These are phyloP conservation scores for Adenanthera pavonina DNA, from an alignment of 306 rosid species.

Conservation along the genomic window DNA sequence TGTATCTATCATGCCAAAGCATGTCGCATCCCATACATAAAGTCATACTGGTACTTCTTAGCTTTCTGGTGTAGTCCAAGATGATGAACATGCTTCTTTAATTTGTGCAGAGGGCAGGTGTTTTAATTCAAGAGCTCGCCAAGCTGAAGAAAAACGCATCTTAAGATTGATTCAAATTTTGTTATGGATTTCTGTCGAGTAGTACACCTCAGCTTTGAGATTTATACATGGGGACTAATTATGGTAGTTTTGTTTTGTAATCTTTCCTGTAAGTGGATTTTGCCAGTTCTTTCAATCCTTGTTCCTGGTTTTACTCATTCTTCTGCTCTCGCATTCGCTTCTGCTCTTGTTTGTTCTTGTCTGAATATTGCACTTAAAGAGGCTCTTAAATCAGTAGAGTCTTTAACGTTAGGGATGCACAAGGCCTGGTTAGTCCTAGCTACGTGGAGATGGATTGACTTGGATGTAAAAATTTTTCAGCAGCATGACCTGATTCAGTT, in stretches of 20 bases:
- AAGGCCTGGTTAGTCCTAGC: no score
- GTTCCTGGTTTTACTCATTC: neutral
- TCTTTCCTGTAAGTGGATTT: neutral
- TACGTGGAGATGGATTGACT: no score
- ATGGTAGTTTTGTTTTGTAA: constrained; percentile 6
- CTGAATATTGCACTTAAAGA: constrained; percentile 4
- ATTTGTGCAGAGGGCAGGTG: constrained; percentile 68
- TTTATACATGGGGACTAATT: neutral
- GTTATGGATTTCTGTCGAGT: constrained; percentile 41
- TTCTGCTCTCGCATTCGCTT: neutral
- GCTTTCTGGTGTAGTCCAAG: neutral
- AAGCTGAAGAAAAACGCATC: constrained; percentile 66
- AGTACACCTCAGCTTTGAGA: constrained; percentile 29
- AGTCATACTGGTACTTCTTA: neutral
- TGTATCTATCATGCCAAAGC: no score
- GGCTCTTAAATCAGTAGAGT: neutral
- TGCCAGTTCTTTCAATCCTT: neutral
- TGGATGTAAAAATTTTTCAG: no score
- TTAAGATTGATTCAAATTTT: constrained; percentile 49
- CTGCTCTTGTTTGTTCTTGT: constrained; percentile 8
- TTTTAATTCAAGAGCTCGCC: constrained; percentile 76
- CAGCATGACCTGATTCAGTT: no score
- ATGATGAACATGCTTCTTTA: neutral
- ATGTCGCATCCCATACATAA: no score
- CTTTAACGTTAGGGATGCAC: neutral